Evolutionary conservation across 495 filamentous ascomycete species (phyloP), one percentile per base, ranked within the genome.

Genomic region (Hypoxylon intermedium): DNA sequence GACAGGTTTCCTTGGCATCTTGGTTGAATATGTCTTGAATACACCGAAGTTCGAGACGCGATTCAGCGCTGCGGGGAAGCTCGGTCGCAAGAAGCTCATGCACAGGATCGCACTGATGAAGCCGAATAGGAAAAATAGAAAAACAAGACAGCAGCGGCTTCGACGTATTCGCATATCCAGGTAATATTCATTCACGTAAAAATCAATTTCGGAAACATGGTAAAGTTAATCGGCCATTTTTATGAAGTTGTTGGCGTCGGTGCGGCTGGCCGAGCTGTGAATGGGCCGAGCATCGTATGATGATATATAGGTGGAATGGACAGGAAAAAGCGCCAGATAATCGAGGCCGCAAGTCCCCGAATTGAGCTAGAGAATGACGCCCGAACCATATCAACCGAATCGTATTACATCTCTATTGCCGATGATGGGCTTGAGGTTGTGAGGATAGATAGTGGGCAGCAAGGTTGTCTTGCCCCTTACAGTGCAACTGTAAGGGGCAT

Each of bases 1-100:
- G 42, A 81, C 77, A 0, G 72, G 59, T 20, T 52, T 68, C 7
- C 26, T 43, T 42, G 26, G 30, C 9, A 48, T 23, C 48, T 43
- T 66, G 21, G 37, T 11, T 15, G 54, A 61, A 41, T 26, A 30
- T 11, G 44, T 31, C n/a, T 11, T 41, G 30, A 19, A 12, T 9
- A 12, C 5, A 18, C 18, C 30, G n/a, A 45, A n/a, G n/a, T 20
- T 51, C 31, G 49, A 45, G 11, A 61, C 2, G 6, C 52, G 40
- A 24, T 38, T 37, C 7, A 65, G 31, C n/a, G 44, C 18, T 20
- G 49, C n/a, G 23, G 24, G 38, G 21, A 40, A 47, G 13, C 23
- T 30, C 7, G 53, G 31, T 33, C 47, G 65, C 37, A 53, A 60
- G 47, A 63, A 49, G 34, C 60, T n/a, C 68, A 65, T 65, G 51